Base-by-base conservation (phyloP, 2,329 filamentous ascomycete species). In the Pseudopyricularia cyperi region DNA sequence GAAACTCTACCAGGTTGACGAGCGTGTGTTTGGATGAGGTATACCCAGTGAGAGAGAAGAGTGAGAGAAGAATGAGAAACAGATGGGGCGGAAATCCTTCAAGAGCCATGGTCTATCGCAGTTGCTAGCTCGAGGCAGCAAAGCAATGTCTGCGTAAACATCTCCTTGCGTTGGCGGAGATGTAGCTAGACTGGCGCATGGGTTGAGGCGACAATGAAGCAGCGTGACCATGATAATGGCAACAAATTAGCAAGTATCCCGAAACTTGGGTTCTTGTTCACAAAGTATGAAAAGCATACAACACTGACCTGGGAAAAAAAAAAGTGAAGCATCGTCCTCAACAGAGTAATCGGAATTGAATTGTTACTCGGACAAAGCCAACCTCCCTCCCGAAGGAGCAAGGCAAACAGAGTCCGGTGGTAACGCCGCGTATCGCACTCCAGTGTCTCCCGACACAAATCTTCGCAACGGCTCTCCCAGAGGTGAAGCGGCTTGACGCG, bases 381-480 rank as follows among this genome's bases (percentile, higher is more conserved):
- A 30, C 49, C 35, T 33, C 35, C n/a, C 26, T 26, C 49, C 35
- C 49, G 17, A 33, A 32, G 26, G 28, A 26, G 44, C 28, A 28
- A 35, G 49, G 37, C n/a, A 42, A n/a, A 42, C 49, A n/a, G 35
- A 51, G 26, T 22, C 35, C 37, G n/a, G 35, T 46, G 35, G 49
- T 51, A 51, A 58, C 57, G 57, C 57, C 53, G 56, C 57, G 56
- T 56, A 58, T 58, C 54, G 57, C 52, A 56, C 57, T 58, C 50
- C 55, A 57, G 57, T 56, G 57, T 56, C 52, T 51, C 32, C 32
- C 26, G 51, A 56, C 57, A 56, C 56, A 52, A 42, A 56, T 58
- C 57, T 56, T 56, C 56, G 57, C 57, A 58, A 56, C 57, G 57
- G 56, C 57, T 48, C 57, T 58, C 57, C 57, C 57, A 58, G 56